Percentiles rank a stretch among this genome's conserved stretches.
Evolutionary conservation across 495 filamentous ascomycete species (phyloP).

Genomic region (Daldinia bambusicola): DNA sequence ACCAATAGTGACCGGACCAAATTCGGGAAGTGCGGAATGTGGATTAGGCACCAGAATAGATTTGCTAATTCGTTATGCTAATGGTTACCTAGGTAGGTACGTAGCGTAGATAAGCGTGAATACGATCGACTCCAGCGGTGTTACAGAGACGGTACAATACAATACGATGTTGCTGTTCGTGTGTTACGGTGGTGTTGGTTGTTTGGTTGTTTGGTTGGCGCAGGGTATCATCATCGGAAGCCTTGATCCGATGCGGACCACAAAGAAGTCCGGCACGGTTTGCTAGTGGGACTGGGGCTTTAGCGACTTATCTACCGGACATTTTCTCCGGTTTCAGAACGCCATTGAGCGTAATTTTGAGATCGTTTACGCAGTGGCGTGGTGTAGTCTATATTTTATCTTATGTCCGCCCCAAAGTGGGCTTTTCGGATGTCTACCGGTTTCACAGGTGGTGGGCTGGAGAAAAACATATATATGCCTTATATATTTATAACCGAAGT

Average conservation of each 20-base stretch:
- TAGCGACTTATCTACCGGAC: neutral
- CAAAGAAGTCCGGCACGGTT: neutral
- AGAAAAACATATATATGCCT: no score
- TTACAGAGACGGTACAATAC: neutral
- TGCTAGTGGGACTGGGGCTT: neutral
- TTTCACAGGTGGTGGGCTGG: no score
- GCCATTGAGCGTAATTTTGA: neutral
- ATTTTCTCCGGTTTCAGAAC: neutral
- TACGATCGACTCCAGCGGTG: neutral
- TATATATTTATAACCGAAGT: no score
- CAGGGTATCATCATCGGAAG: constrained; percentile 3
- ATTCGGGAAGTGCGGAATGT: no score
- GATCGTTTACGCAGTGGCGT: neutral
- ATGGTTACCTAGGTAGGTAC: no score
- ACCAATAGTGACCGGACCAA: no score
- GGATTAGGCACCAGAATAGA: no score
- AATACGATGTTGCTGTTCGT: no score
- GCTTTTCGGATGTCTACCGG: no score
- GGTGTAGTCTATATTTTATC: neutral
- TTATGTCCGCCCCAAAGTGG: no score
- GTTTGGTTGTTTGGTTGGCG: neutral
- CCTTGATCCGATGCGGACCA: neutral
- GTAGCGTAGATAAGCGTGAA: neutral
- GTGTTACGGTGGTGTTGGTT: neutral
- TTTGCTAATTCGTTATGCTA: no score